Conservation (phyloP, 768 basidiomycete species). For the Lactifluus hygrophoroides region DNA sequence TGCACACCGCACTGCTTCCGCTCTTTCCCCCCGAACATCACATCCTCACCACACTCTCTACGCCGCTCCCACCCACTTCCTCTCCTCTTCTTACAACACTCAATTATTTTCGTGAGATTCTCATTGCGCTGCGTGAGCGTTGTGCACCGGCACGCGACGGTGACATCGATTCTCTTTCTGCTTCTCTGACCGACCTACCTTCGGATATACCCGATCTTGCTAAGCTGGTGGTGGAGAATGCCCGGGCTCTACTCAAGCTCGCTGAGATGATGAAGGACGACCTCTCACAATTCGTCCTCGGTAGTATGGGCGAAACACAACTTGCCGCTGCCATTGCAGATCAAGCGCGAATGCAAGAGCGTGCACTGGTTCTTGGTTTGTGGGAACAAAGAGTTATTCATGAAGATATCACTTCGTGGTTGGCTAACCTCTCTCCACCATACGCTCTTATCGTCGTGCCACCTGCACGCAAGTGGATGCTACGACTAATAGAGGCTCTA, state of each 20-base stretch:
- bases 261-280: slow-evolving; percentile 62
- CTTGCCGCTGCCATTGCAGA: slow-evolving; percentile 39
- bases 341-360: slow-evolving; percentile 48
- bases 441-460: slow-evolving; percentile 17
- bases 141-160: slow-evolving; percentile 61
- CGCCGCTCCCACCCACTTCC: slow-evolving; percentile 58
- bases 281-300: slow-evolving; percentile 54
- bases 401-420: slow-evolving; percentile 23
- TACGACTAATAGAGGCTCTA: slow-evolving; percentile 39
- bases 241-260: slow-evolving; percentile 42
- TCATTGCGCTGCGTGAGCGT: slow-evolving; percentile 44
- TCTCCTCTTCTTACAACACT: slow-evolving; percentile 53
- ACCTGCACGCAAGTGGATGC: slow-evolving; percentile 34
- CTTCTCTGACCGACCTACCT: slow-evolving; percentile 27
- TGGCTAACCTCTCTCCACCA: slow-evolving; percentile 13
- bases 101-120: slow-evolving; percentile 45
- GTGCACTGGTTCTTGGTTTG: slow-evolving; percentile 42
- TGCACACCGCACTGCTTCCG: slow-evolving; percentile 40
- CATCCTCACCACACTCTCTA: slow-evolving; percentile 42
- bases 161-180: slow-evolving; percentile 39
- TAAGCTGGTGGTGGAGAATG: slow-evolving; percentile 37
- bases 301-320: slow-evolving; percentile 57
- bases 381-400: slow-evolving; percentile 36
- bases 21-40: slow-evolving; percentile 51
- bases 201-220: slow-evolving; percentile 33